Conservation (phyloP, 306 rosid species). For the Corylus avellana region DNA sequence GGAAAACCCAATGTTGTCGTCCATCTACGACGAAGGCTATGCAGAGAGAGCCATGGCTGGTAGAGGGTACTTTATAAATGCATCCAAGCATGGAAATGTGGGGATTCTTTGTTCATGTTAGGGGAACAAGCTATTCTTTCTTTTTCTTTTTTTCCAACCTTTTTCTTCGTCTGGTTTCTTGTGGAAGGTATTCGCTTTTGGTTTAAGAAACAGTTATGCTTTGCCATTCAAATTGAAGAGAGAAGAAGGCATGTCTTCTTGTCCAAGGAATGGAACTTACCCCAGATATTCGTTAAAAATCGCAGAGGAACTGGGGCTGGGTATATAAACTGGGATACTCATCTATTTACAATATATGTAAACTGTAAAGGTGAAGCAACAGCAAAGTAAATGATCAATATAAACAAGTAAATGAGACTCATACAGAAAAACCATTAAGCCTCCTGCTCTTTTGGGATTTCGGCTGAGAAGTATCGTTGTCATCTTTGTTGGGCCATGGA, state of each 20-base stretch:
- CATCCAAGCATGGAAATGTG: not conserved
- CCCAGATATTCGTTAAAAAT: constrained; percentile 77
- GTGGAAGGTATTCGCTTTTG: constrained; percentile 37
- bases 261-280: constrained; percentile 30
- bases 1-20: constrained; percentile 10
- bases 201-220: constrained; percentile 29
- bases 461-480: constrained; percentile 41
- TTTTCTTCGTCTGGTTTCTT: constrained; percentile 14
- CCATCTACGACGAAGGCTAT: constrained; percentile 30
- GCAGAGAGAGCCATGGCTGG: not conserved
- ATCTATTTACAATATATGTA: constrained; percentile 54
- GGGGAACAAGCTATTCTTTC: constrained; percentile 29
- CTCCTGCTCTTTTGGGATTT: constrained; percentile 25
- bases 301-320: constrained; percentile 58
- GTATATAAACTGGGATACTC: constrained; percentile 34
- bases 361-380: constrained; percentile 18
- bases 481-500: constrained; percentile 16
- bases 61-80: constrained; percentile 2
- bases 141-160: not conserved
- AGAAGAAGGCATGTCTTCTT: too few species aligned
- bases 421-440: constrained; percentile 28
- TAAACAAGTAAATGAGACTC: constrained; percentile 17
- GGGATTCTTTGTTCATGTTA: constrained; percentile 33
- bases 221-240: not conserved
- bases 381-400: constrained; percentile 19